A percentile compares a stretch with the other conserved stretches of the same genome.
phyloP scores from a whole-genome alignment of 2,329 filamentous ascomycete genomes.

The Epichloe coenophiala region DNA sequence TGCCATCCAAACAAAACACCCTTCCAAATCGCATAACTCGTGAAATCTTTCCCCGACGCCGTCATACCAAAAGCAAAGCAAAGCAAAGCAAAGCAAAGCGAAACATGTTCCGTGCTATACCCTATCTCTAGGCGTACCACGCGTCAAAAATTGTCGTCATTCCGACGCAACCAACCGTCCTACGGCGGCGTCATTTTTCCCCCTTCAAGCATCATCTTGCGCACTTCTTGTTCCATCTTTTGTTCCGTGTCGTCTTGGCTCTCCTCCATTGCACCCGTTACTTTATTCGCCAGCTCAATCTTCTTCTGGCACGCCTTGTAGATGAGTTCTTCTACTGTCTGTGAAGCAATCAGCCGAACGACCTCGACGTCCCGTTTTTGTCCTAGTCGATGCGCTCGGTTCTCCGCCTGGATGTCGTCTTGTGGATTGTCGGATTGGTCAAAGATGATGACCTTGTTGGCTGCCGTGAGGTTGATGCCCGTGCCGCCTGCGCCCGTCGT shows the following conservation, averaged over 20 bases:
- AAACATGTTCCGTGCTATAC: too few species aligned
- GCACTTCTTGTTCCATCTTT: conserved; percentile 30
- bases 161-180: conserved; percentile 5
- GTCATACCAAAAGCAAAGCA: too few species aligned
- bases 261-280: conserved; percentile 29
- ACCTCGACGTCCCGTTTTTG: conserved; percentile 87
- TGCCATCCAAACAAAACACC: too few species aligned
- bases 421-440: conserved; percentile 97
- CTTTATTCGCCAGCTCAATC: conserved; percentile 64
- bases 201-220: conserved; percentile 26
- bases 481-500: conserved; percentile 93
- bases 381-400: conserved; percentile 86
- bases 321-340: conserved; percentile 87
- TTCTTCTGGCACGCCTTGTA: conserved; percentile 86
- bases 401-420: conserved; percentile 96
- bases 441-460: conserved; percentile 96
- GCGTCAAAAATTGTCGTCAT: not conserved
- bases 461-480: conserved; percentile 87
- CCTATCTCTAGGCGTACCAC: not conserved
- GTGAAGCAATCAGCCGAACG: conserved; percentile 64
- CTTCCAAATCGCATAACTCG: too few species aligned
- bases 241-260: conserved; percentile 15
- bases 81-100: too few species aligned
- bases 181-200: conserved; percentile 26
- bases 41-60: too few species aligned